Percentiles rank a stretch among this genome's conserved stretches.
phyloP scores from a whole-genome alignment of 352 stramenopile genomes.

The Pythium pyrilobum region DNA sequence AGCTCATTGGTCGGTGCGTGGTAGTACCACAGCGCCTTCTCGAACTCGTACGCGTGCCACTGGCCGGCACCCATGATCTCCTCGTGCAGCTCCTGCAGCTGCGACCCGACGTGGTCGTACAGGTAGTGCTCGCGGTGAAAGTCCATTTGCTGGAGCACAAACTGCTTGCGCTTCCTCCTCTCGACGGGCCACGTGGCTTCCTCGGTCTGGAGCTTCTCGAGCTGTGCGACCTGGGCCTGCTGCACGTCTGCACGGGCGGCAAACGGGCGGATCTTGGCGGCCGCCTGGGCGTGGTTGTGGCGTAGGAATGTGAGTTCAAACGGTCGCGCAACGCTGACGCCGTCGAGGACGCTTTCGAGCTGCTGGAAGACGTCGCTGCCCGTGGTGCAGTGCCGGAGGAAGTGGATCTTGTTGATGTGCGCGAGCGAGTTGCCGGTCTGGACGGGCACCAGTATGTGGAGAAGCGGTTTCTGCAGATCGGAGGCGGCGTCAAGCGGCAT shows the following conservation, averaged over 20 bases:
- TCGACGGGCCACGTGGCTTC: slow-evolving; percentile 24
- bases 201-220: slow-evolving; percentile 30
- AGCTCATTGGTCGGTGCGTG: slow-evolving; percentile 29
- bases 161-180: slow-evolving; percentile 51
- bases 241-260: slow-evolving; percentile 49
- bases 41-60: slow-evolving; percentile 65
- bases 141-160: slow-evolving; percentile 55
- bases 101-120: slow-evolving; percentile 29
- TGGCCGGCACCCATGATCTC: slow-evolving; percentile 42
- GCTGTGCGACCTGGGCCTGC: slow-evolving; percentile 37
- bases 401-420: slow-evolving; percentile 43
- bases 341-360: slow-evolving; percentile 24
- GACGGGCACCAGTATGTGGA: slow-evolving; percentile 33
- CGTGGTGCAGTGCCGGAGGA: slow-evolving; percentile 22
- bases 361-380: slow-evolving; percentile 26
- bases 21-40: slow-evolving; percentile 58
- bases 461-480: slow-evolving; percentile 18
- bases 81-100: slow-evolving; percentile 39
- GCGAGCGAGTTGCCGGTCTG: slow-evolving; percentile 38
- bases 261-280: slow-evolving; percentile 56
- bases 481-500: slow-evolving; percentile 9
- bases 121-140: slow-evolving; percentile 51
- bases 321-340: slow-evolving; percentile 32
- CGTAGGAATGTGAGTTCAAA: slow-evolving; percentile 48
- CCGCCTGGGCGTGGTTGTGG: slow-evolving; percentile 44